Percentiles rank a stretch among this genome's conserved stretches.
These are phyloP conservation scores for Chaetomium sp. DNA, from an alignment of 2,329 filamentous ascomycete genomes.

Conservation along the genomic window DNA sequence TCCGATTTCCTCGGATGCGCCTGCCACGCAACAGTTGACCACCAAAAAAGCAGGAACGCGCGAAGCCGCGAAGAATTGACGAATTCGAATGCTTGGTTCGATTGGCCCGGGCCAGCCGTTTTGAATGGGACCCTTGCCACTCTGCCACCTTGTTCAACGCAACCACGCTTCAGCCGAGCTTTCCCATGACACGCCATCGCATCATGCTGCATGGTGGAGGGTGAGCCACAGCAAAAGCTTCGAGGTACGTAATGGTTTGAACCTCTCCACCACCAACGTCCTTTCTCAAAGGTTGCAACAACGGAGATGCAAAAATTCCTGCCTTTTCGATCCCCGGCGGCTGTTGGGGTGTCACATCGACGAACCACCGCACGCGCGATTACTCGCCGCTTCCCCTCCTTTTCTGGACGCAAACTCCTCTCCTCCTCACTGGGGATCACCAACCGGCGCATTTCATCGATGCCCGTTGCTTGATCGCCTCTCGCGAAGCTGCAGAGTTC, in stretches of 20 bases:
- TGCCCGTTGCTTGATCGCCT: slow-evolving; percentile 9
- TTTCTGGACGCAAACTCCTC: too few relatives aligned
- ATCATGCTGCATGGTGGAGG: slow-evolving; percentile 18
- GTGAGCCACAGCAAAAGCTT: slow-evolving; percentile 8
- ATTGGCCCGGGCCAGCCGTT: background rate
- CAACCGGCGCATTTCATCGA: background rate
- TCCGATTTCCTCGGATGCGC: background rate
- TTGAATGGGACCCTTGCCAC: slow-evolving; percentile 14
- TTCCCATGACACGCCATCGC: slow-evolving; percentile 24
- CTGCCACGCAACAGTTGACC: background rate
- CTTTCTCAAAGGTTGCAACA: background rate
- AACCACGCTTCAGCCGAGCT: slow-evolving; percentile 14
- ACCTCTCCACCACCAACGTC: background rate
- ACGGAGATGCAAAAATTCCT: background rate
- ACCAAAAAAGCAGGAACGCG: slow-evolving; percentile 2
- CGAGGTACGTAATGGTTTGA: slow-evolving; percentile 20
- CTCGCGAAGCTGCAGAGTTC: too few relatives aligned
- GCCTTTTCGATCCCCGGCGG: background rate
- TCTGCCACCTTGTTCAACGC: slow-evolving; percentile 7
- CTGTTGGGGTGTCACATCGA: background rate
- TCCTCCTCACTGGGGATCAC: background rate
- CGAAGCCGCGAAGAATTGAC: slow-evolving; percentile 6
- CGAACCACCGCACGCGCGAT: background rate
- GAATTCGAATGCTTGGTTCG: slow-evolving; percentile 7
- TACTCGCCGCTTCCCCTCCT: background rate